A percentile compares a stretch with the other conserved stretches of the same genome.
phyloP scores from a whole-genome alignment of 176 grass and related monocot species.

The Hyparrhenia diplandra region DNA sequence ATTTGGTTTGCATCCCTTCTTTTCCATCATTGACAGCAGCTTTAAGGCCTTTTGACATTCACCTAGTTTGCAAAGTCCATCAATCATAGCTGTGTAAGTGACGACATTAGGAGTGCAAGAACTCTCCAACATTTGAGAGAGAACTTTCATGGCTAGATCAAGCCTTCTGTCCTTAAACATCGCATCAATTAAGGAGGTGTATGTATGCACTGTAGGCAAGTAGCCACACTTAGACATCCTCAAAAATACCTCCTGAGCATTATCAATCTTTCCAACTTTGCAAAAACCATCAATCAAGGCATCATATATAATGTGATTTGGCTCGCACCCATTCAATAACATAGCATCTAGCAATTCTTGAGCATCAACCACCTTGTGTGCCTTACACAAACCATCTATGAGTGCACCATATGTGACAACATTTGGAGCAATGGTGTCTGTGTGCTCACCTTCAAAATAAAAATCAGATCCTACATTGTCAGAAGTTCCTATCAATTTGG shows the following conservation, averaged over 20 bases:
- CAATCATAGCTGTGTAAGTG: slow-evolving; percentile 95
- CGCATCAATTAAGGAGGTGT: slow-evolving; percentile 84
- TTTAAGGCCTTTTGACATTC: slow-evolving; percentile 78
- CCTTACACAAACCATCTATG: slow-evolving; percentile 94
- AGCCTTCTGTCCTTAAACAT: slow-evolving; percentile 89
- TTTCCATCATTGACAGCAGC: slow-evolving; percentile 71
- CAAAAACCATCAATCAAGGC: slow-evolving; percentile 89
- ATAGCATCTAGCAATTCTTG: slow-evolving; percentile 72
- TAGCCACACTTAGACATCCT: slow-evolving; percentile 78
- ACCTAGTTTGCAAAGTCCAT: slow-evolving; percentile 82
- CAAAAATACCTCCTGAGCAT: slow-evolving; percentile 83
- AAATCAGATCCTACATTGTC: slow-evolving; percentile 47
- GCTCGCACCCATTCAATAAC: slow-evolving; percentile 59
- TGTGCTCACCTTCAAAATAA: slow-evolving; percentile 45
- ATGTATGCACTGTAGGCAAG: slow-evolving; percentile 81
- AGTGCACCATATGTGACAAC: slow-evolving; percentile 93
- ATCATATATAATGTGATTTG: slow-evolving; percentile 92
- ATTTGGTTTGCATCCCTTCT: slow-evolving; percentile 88
- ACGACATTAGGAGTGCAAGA: slow-evolving; percentile 88
- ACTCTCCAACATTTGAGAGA: slow-evolving; percentile 85
- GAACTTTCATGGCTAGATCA: slow-evolving; percentile 94
- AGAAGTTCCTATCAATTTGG: slow-evolving; percentile 62
- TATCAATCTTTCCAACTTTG: slow-evolving; percentile 77
- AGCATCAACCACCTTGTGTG: slow-evolving; percentile 78
- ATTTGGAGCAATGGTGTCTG: slow-evolving; percentile 52